Evolutionary conservation across 257 asterid species (phyloP).

Genomic region (Rhazya stricta): DNA sequence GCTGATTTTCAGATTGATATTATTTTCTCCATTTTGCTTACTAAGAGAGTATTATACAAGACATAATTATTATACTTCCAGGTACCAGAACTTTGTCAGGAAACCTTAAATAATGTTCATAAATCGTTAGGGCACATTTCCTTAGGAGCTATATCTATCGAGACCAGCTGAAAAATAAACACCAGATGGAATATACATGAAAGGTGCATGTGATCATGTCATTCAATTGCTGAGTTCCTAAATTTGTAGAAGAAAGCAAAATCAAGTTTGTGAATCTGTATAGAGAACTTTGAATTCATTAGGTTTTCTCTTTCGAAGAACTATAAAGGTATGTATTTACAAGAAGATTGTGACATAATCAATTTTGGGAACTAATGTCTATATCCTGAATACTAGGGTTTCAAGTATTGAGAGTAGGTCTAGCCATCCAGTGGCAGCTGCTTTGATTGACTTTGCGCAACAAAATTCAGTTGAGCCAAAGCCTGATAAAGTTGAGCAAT

Average conservation of each 20-base stretch:
- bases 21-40: background rate
- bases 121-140: background rate
- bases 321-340: too few relatives aligned
- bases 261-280: too few relatives aligned
- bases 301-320: background rate
- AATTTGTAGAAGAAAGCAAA: too few relatives aligned
- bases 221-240: too few relatives aligned
- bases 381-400: conserved; percentile 39
- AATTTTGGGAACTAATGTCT: background rate
- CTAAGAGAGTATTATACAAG: background rate
- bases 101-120: background rate
- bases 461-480: conserved; percentile 41
- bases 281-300: background rate
- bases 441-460: conserved; percentile 56
- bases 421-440: conserved; percentile 85
- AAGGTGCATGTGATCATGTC: too few relatives aligned
- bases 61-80: too few relatives aligned
- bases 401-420: conserved; percentile 90
- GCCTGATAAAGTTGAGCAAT: conserved; percentile 60
- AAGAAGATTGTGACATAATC: too few relatives aligned
- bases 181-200: too few relatives aligned
- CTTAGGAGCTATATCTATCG: background rate
- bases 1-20: too few relatives aligned
- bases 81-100: background rate
- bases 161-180: too few relatives aligned